Conservation (phyloP, 352 stramenopile species). For the Plasmopara viticola region DNA sequence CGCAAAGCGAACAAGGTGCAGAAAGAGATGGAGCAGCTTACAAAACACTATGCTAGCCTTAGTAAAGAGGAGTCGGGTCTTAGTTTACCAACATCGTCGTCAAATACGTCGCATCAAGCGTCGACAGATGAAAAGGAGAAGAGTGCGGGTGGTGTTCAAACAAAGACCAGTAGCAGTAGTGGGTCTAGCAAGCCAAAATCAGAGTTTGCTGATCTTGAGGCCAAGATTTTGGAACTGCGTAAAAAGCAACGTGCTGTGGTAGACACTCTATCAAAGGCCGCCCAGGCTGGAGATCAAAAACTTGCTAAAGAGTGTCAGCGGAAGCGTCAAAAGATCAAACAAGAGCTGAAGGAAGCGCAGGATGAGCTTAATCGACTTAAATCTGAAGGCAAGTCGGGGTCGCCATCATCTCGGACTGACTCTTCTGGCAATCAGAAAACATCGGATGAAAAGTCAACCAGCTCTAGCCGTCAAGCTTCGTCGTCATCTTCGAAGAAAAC, state of each 20-base stretch:
- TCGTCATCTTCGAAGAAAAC: slow-evolving; percentile 23
- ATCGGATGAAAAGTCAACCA: slow-evolving; percentile 8
- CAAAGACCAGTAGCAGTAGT: slow-evolving; percentile 29
- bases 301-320: slow-evolving; percentile 71
- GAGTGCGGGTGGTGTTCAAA: slow-evolving; percentile 14
- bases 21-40: slow-evolving; percentile 83
- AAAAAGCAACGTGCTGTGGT: slow-evolving; percentile 76
- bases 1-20: slow-evolving; percentile 65
- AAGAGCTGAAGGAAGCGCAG: slow-evolving; percentile 65
- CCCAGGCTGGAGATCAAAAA: slow-evolving; percentile 60
- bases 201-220: slow-evolving; percentile 53
- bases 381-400: slow-evolving; percentile 19
- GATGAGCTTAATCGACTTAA: slow-evolving; percentile 64
- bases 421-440: slow-evolving; percentile 16
- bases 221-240: slow-evolving; percentile 65
- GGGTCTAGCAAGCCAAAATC: slow-evolving; percentile 28
- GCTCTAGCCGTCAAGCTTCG: slow-evolving; percentile 11
- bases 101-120: slow-evolving; percentile 35
- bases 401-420: slow-evolving; percentile 10
- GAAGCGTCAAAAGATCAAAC: slow-evolving; percentile 66
- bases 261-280: slow-evolving; percentile 65
- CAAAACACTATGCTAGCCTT: slow-evolving; percentile 54
- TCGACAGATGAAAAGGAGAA: slow-evolving; percentile 29
- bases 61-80: slow-evolving; percentile 32
- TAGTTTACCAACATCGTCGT: slow-evolving; percentile 30